Conservation (phyloP, 306 rosid genomes). For the Lathyrus aphaca region DNA sequence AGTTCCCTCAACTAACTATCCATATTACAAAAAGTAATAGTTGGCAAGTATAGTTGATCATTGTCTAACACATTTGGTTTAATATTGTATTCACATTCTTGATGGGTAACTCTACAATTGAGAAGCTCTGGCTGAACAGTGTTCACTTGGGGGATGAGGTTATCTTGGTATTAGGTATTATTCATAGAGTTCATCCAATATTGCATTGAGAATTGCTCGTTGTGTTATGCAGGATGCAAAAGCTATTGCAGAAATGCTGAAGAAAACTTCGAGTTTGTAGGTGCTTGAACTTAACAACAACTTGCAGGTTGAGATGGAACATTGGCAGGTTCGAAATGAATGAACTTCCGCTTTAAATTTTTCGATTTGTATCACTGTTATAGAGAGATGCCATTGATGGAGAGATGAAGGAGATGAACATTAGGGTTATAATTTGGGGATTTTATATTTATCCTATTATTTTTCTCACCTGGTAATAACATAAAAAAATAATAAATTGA, state of each 20-base stretch:
- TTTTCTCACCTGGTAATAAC: too few species aligned
- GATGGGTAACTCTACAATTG: constrained; percentile 71
- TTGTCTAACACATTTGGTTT: constrained; percentile 31
- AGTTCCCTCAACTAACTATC: neutral
- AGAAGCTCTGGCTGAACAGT: constrained; percentile 90
- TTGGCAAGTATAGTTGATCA: constrained; percentile 26
- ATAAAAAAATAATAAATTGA: too few species aligned
- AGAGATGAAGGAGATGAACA: too few species aligned
- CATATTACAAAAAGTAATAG: neutral
- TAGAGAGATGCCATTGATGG: too few species aligned
- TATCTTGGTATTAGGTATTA: constrained; percentile 42
- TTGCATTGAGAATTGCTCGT: constrained; percentile 39
- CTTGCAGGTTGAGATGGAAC: too few species aligned
- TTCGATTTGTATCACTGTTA: too few species aligned
- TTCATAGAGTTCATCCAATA: constrained; percentile 19
- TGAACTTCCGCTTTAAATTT: too few species aligned
- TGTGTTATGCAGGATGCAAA: constrained; percentile 76
- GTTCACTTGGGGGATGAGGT: constrained; percentile 96
- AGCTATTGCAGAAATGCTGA: constrained; percentile 88
- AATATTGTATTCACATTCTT: constrained; percentile 16
- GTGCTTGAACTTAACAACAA: constrained; percentile 89
- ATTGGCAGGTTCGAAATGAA: too few species aligned
- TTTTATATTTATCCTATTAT: too few species aligned
- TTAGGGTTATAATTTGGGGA: too few species aligned
- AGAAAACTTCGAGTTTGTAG: constrained; percentile 76